Percentiles rank a stretch among this genome's conserved stretches.
Conservation (phyloP, 345 rosid species). For the Eutrema heterophyllum region DNA sequence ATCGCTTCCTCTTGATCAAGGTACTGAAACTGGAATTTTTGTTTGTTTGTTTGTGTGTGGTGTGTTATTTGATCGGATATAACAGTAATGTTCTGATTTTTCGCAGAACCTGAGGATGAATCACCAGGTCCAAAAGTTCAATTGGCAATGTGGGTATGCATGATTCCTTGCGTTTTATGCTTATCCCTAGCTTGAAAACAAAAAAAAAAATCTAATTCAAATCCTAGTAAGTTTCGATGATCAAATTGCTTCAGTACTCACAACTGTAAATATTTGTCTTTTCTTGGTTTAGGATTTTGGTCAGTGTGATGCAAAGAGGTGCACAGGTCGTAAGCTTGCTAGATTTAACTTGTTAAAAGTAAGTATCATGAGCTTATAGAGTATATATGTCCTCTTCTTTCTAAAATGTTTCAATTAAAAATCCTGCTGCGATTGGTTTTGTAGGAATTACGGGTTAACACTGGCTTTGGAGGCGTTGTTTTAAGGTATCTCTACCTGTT, state of each 20-base stretch:
- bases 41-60: background rate
- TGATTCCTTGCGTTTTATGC: background rate
- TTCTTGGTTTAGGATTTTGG: conserved; percentile 69
- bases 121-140: conserved; percentile 56
- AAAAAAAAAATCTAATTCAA: too few species aligned
- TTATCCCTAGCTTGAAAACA: background rate
- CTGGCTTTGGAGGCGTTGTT: conserved; percentile 84
- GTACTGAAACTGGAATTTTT: background rate
- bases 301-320: conserved; percentile 93
- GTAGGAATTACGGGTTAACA: conserved; percentile 84
- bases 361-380: conserved; percentile 48
- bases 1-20: conserved; percentile 32
- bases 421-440: conserved; percentile 6
- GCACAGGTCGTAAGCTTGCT: conserved; percentile 92
- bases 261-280: conserved; percentile 2
- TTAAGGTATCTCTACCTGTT: conserved; percentile 49
- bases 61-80: background rate
- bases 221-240: background rate
- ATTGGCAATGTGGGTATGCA: conserved; percentile 94
- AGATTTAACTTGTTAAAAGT: conserved; percentile 88
- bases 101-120: conserved; percentile 56
- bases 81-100: background rate
- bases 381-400: background rate
- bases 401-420: background rate
- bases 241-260: background rate